Base-by-base conservation (phyloP, 202 grass and related monocot species). In the Musa balbisiana region DNA sequence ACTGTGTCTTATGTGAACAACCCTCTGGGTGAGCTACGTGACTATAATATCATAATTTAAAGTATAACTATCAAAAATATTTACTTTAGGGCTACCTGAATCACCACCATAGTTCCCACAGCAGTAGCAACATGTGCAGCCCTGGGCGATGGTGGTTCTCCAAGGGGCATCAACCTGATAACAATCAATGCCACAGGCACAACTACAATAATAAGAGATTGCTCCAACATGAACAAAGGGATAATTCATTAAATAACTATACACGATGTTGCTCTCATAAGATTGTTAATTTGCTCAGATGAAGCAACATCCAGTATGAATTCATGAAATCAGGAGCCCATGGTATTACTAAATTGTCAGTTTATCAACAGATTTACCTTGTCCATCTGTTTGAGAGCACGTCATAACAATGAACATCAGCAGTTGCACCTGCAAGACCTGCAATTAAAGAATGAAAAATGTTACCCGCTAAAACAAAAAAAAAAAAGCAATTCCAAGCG, bases 41-140 rank as follows among this genome's bases (percentile, higher is more conserved):
- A 43, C 33, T 43, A 43, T 43, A 43, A 43, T 43, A 43, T 43
- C 4, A 5, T 43, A 43, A 1, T 43, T 43, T 43, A 43, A 43
- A 43, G 33, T 43, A 43, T 43, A 54, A 15, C 11, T 51, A 54
- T 53, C 21, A 23, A 72, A 52, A 72, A 43, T 43, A 43, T 43
- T 43, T 54, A 72, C 21, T 6, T 23, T 53, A 10, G 23, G 12
- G n/a, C 9, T 76, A 76, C 73, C 73, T 76, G 73, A 63, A 76
- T 76, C 23, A 76, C 73, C 9, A 76, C 73, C 73, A 76, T 76
- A 14, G 73, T 76, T 50, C 73, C 73, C 53, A 76, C 73, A 14
- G 73, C 73, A 76, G 73, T 76, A 23, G 73, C 73, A 51, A 76
- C 73, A 76, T 76, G 73, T 64, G 73, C 73, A 63, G 73, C 73